Base-by-base conservation (phyloP, 345 rosid species). In the Acer negundo region DNA sequence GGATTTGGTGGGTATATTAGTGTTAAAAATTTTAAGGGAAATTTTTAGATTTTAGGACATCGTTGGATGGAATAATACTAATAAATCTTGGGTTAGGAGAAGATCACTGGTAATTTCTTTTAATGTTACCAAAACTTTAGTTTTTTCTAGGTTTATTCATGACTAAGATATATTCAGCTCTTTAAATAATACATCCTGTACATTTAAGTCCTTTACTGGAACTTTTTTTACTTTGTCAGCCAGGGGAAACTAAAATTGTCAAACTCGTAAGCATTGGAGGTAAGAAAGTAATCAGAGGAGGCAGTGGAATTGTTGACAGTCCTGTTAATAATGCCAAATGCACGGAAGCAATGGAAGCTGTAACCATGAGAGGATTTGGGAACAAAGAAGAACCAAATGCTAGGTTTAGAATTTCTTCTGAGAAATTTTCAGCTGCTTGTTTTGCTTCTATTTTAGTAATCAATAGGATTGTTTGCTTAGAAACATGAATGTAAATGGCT, bases 241-340 rank as follows among this genome's bases (percentile, higher is more conserved):
- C 99, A 24, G 99, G 99, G 81, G 99, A 93, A 79, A 56, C 83
- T 51, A 96, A 91, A 87, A 89, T 87, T 28, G 90, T 92, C 62
- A 47, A 85, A 71, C 99, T 96, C 75, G 94, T 96, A 76, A 90
- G 91, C 79, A 91, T 94, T 80, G 97, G 91, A 73, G 98, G 98
- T 69, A 67, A 78, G 26, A 88, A 82, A 85, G 85, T 92, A 82
- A 91, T 92, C 77, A 90, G 93, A 81, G 98, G 99, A 74, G 99
- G 98, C 82, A 89, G 90, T 80, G 88, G 92, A 78, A 85, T 92
- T 46, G 89, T 86, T 75, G 93, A 96, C 69, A 91, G 94, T 78
- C 90, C 73, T 10, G 84, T 87, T 61, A 68, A 83, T 85, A 79
- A 81, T 82, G 84, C 76, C 75, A 86, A 79, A 42, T 75, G 84